Evolutionary conservation across 129 eudicot genomes (phyloP), one percentile per base, ranked within the genome.

Genomic region (Oenanthe sinensis): DNA sequence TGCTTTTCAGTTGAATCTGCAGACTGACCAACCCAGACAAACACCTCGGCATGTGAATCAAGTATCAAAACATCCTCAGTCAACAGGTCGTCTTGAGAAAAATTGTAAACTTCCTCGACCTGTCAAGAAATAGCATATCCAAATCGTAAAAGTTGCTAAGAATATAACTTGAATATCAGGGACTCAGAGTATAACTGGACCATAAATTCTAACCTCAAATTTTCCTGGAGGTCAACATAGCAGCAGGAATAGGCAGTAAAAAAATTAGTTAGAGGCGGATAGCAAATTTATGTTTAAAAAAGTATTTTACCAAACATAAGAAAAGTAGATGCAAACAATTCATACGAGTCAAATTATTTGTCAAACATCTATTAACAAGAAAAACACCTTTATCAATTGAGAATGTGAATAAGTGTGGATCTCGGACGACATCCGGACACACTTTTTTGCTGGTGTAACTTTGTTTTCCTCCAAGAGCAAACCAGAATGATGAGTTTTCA

Each of bases 11-110:
- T 89, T 47, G 91, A 81, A 85, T 92, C 99, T 37, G 83, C 90
- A 22, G 97, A 90, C 78, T 96, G 97, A 80, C 99, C 99, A 80
- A 92, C 91, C 99, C 99, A 96, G 78, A 92, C 82, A 80, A 92
- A 90, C 74, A 92, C 97, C 80, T 96, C 99, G 52, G 92, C 89
- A 82, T 90, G 97, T 73, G 99, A 88, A 75, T 96, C 99, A 40
- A 96, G 91, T 84, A 96, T 89, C 74, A 90, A 81, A 42, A 92
- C 78, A 82, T 96, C 99, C 84, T 96, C 99, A 1, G 99, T 96
- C 87, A 96, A 85, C 46, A 96, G 86, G 78, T 96, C 99, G 83
- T 96, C 99, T 89, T 96, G 99, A 16, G 97, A 83, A 75, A 96
- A 96, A 78, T 92, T 96, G 96, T 92, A 92, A 70, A 96, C 71